These are phyloP conservation scores for Hanseniaspora hatyaiensis DNA, from an alignment of 805 yeast species.

Conservation along the genomic window DNA sequence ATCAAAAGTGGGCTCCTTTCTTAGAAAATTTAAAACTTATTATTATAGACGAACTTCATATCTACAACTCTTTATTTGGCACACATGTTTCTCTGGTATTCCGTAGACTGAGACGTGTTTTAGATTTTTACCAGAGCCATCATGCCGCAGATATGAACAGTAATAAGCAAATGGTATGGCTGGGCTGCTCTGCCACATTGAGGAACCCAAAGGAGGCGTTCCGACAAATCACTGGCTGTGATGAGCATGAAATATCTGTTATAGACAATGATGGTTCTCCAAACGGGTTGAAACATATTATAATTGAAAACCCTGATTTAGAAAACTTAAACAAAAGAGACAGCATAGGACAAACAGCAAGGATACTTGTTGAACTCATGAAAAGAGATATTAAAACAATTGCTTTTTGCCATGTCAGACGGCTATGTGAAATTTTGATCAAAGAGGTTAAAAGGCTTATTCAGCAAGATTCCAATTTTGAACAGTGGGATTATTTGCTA, in stretches of 20 bases:
- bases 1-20: slow-evolving; percentile 61
- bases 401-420: slow-evolving; percentile 79
- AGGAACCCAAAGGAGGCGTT: slow-evolving; percentile 63
- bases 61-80: slow-evolving; percentile 84
- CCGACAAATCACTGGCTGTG: slow-evolving; percentile 53
- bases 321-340: slow-evolving; percentile 45
- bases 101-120: slow-evolving; percentile 63
- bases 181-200: slow-evolving; percentile 92
- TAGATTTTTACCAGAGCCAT: slow-evolving; percentile 37
- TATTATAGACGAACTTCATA: slow-evolving; percentile 76
- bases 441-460: slow-evolving; percentile 53
- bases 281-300: slow-evolving; percentile 57
- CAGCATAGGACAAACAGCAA: slow-evolving; percentile 66
- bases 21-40: slow-evolving; percentile 54
- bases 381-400: slow-evolving; percentile 61
- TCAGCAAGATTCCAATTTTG: slow-evolving; percentile 28
- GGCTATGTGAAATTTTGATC: slow-evolving; percentile 77
- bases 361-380: slow-evolving; percentile 54
- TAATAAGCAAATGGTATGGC: slow-evolving; percentile 32
- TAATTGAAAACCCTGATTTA: slow-evolving; percentile 79
- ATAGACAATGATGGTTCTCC: slow-evolving; percentile 81
- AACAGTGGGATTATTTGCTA: slow-evolving; percentile 34
- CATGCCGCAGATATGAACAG: slow-evolving; percentile 27
- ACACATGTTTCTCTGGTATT: slow-evolving; percentile 79
- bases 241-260: slow-evolving; percentile 30